Evolutionary conservation across 2,329 filamentous ascomycete genomes (phyloP), one percentile per base, ranked within the genome.

Genomic region (Trichoderma semiorbis): DNA sequence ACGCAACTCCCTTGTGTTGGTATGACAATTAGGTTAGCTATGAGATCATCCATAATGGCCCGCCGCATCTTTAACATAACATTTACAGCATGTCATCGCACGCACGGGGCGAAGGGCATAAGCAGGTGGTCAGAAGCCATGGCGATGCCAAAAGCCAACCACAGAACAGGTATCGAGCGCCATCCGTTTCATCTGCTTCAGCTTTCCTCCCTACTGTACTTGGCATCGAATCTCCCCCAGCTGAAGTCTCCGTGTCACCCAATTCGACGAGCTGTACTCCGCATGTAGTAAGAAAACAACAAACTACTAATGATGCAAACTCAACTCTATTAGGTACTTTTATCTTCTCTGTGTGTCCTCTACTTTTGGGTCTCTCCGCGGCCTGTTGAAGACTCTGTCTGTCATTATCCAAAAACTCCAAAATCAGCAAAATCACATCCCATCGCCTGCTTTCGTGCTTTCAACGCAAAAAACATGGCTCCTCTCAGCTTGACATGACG

Each of bases 371-470:
- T 30, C 32, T 55, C 60, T 36, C 32, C 30, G 47, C 53, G 55
- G 57, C 67, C 67, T 69, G 67, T 69, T 69, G 67, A 69, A 69
- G 67, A 69, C 67, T 67, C 32, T 53, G 16, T 67, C 32, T 53
- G 16, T 62, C 28, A 14, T 57, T 36, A 69, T 68, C 63, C 53
- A 62, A 62, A 21, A 61, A 67, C 66, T 69, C 36, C 43, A 47
- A 34, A 69, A 32, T 7, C 39, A 53, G 21, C 34, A 39, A 58
- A 58, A 47, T 47, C 39, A 55, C 30, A n/a, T 50, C 28, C 28
- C 66, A 36, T 62, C 55, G 43, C 34, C 36, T 50, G 55, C 43
- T 67, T 30, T 58, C 50, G 28, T 16, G 12, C 11, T 21, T 24
- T 21, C 39, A 21, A 24, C 26, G 34, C 69, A 24, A 55, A 53